Conservation (phyloP, 768 basidiomycete species). For the Fomitopsis serialis region DNA sequence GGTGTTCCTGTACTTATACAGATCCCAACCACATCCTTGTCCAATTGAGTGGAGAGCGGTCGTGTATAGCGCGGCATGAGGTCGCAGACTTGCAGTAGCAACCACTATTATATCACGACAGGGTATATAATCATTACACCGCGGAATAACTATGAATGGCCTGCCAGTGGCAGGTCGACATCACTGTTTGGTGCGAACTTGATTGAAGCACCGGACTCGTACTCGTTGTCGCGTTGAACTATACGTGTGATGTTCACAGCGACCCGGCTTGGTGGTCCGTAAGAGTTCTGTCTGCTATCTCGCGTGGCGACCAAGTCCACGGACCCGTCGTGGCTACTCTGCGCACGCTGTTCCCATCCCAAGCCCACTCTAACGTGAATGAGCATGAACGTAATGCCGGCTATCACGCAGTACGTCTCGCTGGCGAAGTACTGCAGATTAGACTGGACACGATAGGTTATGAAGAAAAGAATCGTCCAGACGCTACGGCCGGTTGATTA, state of each 20-base stretch:
- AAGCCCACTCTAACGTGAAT: slow-evolving; percentile 12
- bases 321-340: background rate
- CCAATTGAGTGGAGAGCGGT: too few species aligned
- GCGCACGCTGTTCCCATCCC: slow-evolving; percentile 2
- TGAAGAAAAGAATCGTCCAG: slow-evolving; percentile 3
- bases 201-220: background rate
- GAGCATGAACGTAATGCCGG: slow-evolving; percentile 10
- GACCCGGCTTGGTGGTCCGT: background rate
- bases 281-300: background rate
- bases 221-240: background rate
- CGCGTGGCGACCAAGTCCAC: background rate
- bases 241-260: background rate
- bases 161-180: background rate
- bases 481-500: background rate
- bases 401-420: slow-evolving; percentile 3
- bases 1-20: too few species aligned
- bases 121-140: too few species aligned
- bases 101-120: too few species aligned
- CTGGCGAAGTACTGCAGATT: background rate
- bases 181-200: background rate
- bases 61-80: too few species aligned
- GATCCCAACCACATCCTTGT: too few species aligned
- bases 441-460: background rate
- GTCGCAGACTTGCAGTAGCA: too few species aligned
- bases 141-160: too few species aligned